Base-by-base conservation (phyloP, 352 stramenopile species). In the Globisporangium nunn region DNA sequence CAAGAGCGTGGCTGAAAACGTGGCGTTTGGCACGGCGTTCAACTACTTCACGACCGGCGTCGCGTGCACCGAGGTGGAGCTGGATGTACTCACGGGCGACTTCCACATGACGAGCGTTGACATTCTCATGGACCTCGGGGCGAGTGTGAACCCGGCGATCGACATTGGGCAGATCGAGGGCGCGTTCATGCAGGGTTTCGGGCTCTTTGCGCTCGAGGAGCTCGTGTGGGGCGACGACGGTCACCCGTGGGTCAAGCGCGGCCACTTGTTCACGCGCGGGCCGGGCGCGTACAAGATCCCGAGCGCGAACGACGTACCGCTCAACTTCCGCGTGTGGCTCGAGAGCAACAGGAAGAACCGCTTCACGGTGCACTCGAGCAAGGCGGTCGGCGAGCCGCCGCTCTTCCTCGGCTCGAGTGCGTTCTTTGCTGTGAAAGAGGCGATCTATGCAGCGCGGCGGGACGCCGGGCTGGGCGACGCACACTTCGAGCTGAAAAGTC, bases 131-230 rank as follows among this genome's bases (percentile, higher is more conserved):
- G 90, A 97, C 59, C 75, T 98, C 23, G 96, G 96, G 30, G 85
- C 85, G 10, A 98, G 87, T 53, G 96, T 99, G 64, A 99, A 98
- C 68, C 95, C 95, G 33, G 81, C 89, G 15, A 98, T 99, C 68
- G 95, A 99, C 64, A 96, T 99, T 66, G 95, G 96, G 15, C 96
- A 99, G 72, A 98, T 99, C 40, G 96, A 99, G 76, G 96, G 96
- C 33, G 96, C 93, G 1, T 99, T 98, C 68, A 88, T 98, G 55
- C 95, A 98, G 63, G 95, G 93, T 50, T 97, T 98, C 73, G 96
- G 96, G 7, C 91, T 97, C 65, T 92, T 92, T 45, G 96, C 91
- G 4, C 88, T 97, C 43, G 96, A 99, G 60, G 93, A 98, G 68
- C 65, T 98, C 33, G 85, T 98, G 29, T 98, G 93, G 82, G 93